Evolutionary conservation across 2,329 filamentous ascomycete species (phyloP).

Genomic region (Sporothrix phasma): DNA sequence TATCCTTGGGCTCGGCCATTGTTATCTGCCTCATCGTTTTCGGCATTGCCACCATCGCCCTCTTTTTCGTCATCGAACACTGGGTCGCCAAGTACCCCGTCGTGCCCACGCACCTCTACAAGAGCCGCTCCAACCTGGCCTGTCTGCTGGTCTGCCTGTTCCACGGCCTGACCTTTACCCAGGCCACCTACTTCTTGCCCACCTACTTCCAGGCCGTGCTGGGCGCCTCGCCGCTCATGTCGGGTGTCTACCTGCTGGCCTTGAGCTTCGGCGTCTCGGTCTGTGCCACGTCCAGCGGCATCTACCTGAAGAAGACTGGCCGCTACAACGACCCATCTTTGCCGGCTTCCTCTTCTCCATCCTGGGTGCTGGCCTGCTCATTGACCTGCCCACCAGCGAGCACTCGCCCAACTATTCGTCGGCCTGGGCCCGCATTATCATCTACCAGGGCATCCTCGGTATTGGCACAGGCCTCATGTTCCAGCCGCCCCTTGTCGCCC

Average conservation of each 20-base stretch:
- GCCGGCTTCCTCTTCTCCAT: conserved; percentile 41
- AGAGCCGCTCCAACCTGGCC: conserved; percentile 44
- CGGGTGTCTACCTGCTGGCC: conserved; percentile 34
- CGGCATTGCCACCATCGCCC: conserved; percentile 37
- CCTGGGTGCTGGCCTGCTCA: conserved; percentile 45
- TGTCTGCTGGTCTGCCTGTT: conserved; percentile 38
- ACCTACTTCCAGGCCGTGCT: conserved; percentile 64
- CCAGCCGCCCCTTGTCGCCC: conserved; percentile 48
- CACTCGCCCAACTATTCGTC: conserved; percentile 29
- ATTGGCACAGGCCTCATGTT: conserved; percentile 49
- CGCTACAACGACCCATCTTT: conserved; percentile 41
- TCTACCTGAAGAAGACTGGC: conserved; percentile 24
- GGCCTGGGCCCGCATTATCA: conserved; percentile 31
- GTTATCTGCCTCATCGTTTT: conserved; percentile 56
- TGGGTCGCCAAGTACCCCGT: conserved; percentile 55
- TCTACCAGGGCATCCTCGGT: conserved; percentile 46
- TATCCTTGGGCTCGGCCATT: conserved; percentile 51
- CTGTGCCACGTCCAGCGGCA: conserved; percentile 29
- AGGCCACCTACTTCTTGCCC: conserved; percentile 59
- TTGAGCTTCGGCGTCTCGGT: conserved; percentile 29
- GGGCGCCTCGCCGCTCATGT: conserved; percentile 49
- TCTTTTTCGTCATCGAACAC: conserved; percentile 54
- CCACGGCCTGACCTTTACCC: conserved; percentile 51
- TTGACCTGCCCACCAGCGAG: conserved; percentile 35
- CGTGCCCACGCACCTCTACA: conserved; percentile 57